Conservation (phyloP, 2,329 filamentous ascomycete genomes). For the Neoscytalidium dimidiatum region DNA sequence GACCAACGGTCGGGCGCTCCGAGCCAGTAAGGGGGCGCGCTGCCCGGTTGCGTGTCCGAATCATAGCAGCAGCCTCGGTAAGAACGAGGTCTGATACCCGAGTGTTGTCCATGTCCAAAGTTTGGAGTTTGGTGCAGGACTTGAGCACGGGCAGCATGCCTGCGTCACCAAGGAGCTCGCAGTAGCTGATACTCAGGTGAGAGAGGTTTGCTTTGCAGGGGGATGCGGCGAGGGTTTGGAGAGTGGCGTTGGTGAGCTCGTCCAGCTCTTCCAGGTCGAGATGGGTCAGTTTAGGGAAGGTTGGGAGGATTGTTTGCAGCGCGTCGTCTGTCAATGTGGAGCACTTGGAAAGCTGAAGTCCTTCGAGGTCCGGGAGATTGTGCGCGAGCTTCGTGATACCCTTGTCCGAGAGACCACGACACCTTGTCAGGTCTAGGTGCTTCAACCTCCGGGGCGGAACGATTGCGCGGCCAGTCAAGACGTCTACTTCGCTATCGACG, state of each 20-base stretch:
- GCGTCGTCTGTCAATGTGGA: constrained; percentile 71
- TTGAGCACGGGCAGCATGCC: constrained; percentile 85
- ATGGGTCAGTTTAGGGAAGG: constrained; percentile 76
- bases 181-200: constrained; percentile 87
- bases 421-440: constrained; percentile 83
- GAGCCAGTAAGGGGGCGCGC: constrained; percentile 34
- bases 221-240: constrained; percentile 74
- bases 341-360: constrained; percentile 80
- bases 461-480: constrained; percentile 73
- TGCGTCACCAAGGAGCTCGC: constrained; percentile 78
- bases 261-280: constrained; percentile 87
- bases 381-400: constrained; percentile 73
- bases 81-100: constrained; percentile 84
- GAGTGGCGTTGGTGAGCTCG: constrained; percentile 71
- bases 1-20: constrained; percentile 53
- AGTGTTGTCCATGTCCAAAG: constrained; percentile 89
- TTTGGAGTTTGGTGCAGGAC: constrained; percentile 67
- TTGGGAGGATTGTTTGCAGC: constrained; percentile 71
- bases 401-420: constrained; percentile 68
- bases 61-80: constrained; percentile 79
- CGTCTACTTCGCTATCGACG: constrained; percentile 73
- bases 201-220: constrained; percentile 71
- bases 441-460: constrained; percentile 77
- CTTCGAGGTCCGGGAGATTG: constrained; percentile 77
- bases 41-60: constrained; percentile 64